Evolutionary conservation across 139 green algal species (phyloP).

Genomic region (Coccomyxa sp.): DNA sequence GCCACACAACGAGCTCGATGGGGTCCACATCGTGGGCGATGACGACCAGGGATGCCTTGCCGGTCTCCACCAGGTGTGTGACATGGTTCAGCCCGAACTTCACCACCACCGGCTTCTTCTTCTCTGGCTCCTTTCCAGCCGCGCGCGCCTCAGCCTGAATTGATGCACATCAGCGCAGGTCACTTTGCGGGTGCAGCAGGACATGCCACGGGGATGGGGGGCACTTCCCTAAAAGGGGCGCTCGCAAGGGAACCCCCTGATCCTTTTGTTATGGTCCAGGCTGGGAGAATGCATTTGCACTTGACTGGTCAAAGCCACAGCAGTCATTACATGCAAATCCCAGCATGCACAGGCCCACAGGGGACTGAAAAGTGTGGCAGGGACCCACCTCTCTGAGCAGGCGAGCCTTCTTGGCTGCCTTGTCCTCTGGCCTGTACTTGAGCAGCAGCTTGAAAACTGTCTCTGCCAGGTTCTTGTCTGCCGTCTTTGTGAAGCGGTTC

Average conservation of each 20-base stretch:
- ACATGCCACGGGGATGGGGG: too few relatives aligned
- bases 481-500: conserved; percentile 81
- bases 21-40: conserved; percentile 99
- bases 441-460: conserved; percentile 97
- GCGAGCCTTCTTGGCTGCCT: conserved; percentile 92
- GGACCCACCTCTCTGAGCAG: conserved; percentile 18
- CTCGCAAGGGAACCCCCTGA: too few relatives aligned
- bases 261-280: too few relatives aligned
- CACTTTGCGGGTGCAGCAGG: too few relatives aligned
- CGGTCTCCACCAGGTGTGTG: conserved; percentile 89
- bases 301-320: too few relatives aligned
- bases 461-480: conserved; percentile 89
- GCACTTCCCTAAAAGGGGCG: too few relatives aligned
- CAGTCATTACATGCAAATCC: too few relatives aligned
- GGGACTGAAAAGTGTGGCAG: neutral
- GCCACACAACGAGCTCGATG: conserved; percentile 98
- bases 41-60: conserved; percentile 94
- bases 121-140: conserved; percentile 67
- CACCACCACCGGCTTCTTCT: conserved; percentile 97
- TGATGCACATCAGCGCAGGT: too few relatives aligned
- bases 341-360: too few relatives aligned
- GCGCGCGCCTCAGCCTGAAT: conserved; percentile 35
- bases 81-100: conserved; percentile 99
- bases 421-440: conserved; percentile 98
- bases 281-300: too few relatives aligned